Evolutionary conservation across 352 stramenopile genomes (phyloP).

Genomic region (Phytopythium ostracodes): DNA sequence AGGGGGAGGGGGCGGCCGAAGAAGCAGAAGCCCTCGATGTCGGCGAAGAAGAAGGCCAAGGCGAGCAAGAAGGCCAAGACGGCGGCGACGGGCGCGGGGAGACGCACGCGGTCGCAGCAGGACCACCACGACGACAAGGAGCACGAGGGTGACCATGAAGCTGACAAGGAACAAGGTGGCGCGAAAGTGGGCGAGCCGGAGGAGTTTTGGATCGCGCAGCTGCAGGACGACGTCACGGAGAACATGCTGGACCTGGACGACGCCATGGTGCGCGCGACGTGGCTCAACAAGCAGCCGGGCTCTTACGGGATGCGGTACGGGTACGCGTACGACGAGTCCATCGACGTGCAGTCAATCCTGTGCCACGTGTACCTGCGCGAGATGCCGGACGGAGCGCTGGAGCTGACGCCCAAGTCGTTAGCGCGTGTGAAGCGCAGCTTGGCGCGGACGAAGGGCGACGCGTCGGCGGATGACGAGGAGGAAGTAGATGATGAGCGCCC

Average conservation of each 20-base stretch:
- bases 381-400: slow-evolving; percentile 25
- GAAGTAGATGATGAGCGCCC: slow-evolving; percentile 58
- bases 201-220: slow-evolving; percentile 65
- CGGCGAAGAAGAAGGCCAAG: slow-evolving; percentile 2
- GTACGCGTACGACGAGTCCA: slow-evolving; percentile 53
- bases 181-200: slow-evolving; percentile 12
- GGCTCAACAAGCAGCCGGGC: slow-evolving; percentile 40
- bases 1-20: slow-evolving; percentile 4
- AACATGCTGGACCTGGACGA: slow-evolving; percentile 56
- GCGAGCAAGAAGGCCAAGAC: slow-evolving; percentile 16
- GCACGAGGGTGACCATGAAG: slow-evolving; percentile 10
- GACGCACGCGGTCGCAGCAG: not conserved
- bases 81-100: slow-evolving; percentile 7
- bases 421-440: slow-evolving; percentile 43
- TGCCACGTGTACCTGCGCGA: slow-evolving; percentile 67
- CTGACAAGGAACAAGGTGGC: slow-evolving; percentile 4
- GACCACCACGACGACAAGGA: not conserved
- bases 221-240: slow-evolving; percentile 74
- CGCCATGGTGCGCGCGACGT: slow-evolving; percentile 48
- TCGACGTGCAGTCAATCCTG: slow-evolving; percentile 63
- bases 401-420: slow-evolving; percentile 66
- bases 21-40: not conserved
- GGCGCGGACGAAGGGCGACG: slow-evolving; percentile 25
- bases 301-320: slow-evolving; percentile 28
- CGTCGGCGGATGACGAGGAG: slow-evolving; percentile 20